A percentile compares a stretch with the other conserved stretches of the same genome.
Conservation (phyloP, 1,139 yeast species). For the Eremothecium sinecaudum region DNA sequence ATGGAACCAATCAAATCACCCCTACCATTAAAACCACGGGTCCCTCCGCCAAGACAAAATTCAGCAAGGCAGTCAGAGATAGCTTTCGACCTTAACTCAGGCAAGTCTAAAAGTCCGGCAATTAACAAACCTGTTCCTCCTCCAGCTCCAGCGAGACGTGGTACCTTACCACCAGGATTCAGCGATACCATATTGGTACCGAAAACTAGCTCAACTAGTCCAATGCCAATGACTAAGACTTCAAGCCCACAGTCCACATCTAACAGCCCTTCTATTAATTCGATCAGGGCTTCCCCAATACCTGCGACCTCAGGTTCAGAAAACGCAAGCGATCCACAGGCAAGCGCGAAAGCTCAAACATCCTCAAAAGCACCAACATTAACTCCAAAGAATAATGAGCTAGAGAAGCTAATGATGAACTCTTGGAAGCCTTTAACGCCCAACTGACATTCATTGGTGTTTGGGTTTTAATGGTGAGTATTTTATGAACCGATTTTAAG, state of each 20-base stretch:
- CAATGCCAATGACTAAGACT: slow-evolving; percentile 10
- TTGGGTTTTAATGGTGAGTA: not conserved
- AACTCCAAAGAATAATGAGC: slow-evolving; percentile 21
- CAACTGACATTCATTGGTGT: slow-evolving; percentile 28
- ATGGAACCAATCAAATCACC: not conserved
- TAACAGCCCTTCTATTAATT: not conserved
- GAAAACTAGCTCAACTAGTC: slow-evolving; percentile 12
- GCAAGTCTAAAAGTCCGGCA: not conserved
- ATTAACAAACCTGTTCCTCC: slow-evolving; percentile 15
- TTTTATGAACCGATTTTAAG: too few species aligned
- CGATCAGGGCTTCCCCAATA: slow-evolving; percentile 7
- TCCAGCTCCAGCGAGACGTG: slow-evolving; percentile 25
- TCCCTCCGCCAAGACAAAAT: slow-evolving; percentile 1
- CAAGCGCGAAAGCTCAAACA: not conserved
- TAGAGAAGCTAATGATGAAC: slow-evolving; percentile 33
- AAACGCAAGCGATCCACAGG: slow-evolving; percentile 4
- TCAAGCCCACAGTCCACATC: not conserved
- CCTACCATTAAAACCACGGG: not conserved
- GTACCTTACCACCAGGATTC: slow-evolving; percentile 27
- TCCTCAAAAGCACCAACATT: slow-evolving; percentile 14
- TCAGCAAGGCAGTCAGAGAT: not conserved
- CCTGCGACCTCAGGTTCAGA: slow-evolving; percentile 7
- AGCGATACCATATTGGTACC: slow-evolving; percentile 23
- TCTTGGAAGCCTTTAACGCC: slow-evolving; percentile 54
- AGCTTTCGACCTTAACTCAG: not conserved